These are phyloP conservation scores for Rubroboletus pulcherrimus DNA, from an alignment of 768 basidiomycete genomes.

Conservation along the genomic window DNA sequence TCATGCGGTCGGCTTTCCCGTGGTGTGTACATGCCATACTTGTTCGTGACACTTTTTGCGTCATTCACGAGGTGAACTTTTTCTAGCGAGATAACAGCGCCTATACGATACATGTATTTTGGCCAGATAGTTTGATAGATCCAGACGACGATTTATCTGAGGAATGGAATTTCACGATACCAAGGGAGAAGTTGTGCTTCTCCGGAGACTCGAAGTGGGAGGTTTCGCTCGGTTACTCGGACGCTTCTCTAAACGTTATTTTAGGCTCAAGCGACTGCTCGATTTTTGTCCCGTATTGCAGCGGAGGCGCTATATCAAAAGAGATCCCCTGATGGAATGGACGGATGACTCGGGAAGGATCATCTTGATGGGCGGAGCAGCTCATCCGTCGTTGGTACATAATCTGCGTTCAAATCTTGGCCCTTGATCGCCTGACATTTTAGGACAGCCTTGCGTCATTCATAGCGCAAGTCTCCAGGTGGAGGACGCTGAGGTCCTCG, in stretches of 20 bases:
- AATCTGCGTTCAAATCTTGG: neutral
- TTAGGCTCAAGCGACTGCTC: slow-evolving; percentile 35
- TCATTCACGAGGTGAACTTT: neutral
- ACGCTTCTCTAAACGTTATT: neutral
- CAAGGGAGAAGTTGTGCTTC: slow-evolving; percentile 32
- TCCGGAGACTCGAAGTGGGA: slow-evolving; percentile 35
- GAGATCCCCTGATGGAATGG: slow-evolving; percentile 37
- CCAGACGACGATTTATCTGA: slow-evolving; percentile 17
- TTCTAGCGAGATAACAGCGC: slow-evolving; percentile 32
- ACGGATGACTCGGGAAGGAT: slow-evolving; percentile 45
- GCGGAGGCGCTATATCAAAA: slow-evolving; percentile 32
- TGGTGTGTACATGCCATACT: slow-evolving; percentile 6
- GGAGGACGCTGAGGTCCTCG: slow-evolving; percentile 29
- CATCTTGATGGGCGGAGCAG: slow-evolving; percentile 53
- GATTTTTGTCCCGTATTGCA: slow-evolving; percentile 34
- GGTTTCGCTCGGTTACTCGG: neutral
- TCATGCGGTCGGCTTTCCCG: slow-evolving; percentile 14
- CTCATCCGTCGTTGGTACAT: slow-evolving; percentile 50
- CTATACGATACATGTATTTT: slow-evolving; percentile 36
- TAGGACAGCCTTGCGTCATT: slow-evolving; percentile 44
- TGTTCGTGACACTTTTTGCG: neutral
- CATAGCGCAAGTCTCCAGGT: slow-evolving; percentile 28
- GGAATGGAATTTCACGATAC: slow-evolving; percentile 33
- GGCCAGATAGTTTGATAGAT: slow-evolving; percentile 33
- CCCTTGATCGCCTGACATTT: neutral